These are phyloP conservation scores for Entelexis paramagnoliae DNA, from an alignment of 1,139 yeast species.

Conservation along the genomic window DNA sequence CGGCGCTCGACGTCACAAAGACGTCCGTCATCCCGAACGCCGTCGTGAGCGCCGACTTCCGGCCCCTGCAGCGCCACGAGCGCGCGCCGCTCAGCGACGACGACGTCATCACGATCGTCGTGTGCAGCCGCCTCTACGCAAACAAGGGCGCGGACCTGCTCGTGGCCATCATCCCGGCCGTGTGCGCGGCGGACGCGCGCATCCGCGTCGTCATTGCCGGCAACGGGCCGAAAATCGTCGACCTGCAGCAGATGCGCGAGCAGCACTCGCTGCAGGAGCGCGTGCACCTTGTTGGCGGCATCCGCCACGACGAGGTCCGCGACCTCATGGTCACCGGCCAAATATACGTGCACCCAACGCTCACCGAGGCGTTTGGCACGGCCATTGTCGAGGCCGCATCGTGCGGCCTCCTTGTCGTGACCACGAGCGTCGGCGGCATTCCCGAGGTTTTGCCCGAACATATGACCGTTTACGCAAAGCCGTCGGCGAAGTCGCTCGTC, in stretches of 20 bases:
- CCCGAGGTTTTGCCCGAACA: conserved; percentile 91
- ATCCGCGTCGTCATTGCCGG: conserved; percentile 87
- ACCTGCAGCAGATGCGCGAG: conserved; percentile 92
- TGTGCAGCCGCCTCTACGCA: conserved; percentile 83
- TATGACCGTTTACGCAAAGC: conserved; percentile 88
- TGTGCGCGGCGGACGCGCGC: conserved; percentile 53
- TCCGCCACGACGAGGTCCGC: conserved; percentile 85
- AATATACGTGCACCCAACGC: conserved; percentile 83
- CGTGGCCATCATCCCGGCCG: conserved; percentile 74
- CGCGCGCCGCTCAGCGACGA: neutral
- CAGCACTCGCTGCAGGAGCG: conserved; percentile 75
- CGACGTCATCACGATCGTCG: conserved; percentile 63
- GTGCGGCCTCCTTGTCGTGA: conserved; percentile 86
- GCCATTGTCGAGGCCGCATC: conserved; percentile 96
- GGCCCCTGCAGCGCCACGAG: conserved; percentile 36
- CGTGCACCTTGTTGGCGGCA: conserved; percentile 75
- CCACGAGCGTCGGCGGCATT: conserved; percentile 94
- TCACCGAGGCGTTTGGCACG: conserved; percentile 97
- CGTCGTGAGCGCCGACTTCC: conserved; percentile 71
- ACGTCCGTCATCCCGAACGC: conserved; percentile 97
- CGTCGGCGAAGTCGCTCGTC: conserved; percentile 71
- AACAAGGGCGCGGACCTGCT: conserved; percentile 91
- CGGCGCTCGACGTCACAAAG: conserved; percentile 62
- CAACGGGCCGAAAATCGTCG: conserved; percentile 91
- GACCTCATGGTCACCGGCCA: conserved; percentile 91